A percentile compares a stretch with the other conserved stretches of the same genome.
Evolutionary conservation across 345 rosid genomes (phyloP).

Genomic region (Rhodamnia argentea): DNA sequence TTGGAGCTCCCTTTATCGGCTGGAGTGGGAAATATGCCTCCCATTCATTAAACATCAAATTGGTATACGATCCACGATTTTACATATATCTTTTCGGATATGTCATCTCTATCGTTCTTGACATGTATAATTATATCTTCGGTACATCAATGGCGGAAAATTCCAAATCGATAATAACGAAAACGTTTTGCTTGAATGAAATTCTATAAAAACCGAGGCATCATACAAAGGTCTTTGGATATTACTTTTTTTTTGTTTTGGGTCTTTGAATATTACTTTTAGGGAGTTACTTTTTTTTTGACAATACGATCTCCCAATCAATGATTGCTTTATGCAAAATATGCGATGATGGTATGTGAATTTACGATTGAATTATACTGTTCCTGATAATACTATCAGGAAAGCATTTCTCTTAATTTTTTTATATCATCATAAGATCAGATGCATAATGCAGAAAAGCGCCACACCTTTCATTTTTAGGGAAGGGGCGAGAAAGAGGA

Average conservation of each 20-base stretch:
- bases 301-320: too few relatives aligned
- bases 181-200: neutral
- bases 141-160: neutral
- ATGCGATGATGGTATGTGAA: too few relatives aligned
- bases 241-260: neutral
- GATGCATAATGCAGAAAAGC: neutral
- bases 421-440: neutral
- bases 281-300: too few relatives aligned
- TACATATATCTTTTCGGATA: neutral
- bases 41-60: neutral
- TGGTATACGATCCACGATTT: neutral
- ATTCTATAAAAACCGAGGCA: neutral
- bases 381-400: too few relatives aligned
- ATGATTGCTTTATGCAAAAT: too few relatives aligned
- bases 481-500: neutral
- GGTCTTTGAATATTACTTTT: too few relatives aligned
- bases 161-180: neutral
- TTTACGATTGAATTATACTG: too few relatives aligned
- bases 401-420: too few relatives aligned
- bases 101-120: neutral
- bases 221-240: too few relatives aligned
- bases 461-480: neutral
- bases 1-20: neutral
- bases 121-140: neutral
- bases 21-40: neutral